A percentile compares a stretch with the other conserved stretches of the same genome.
Conservation (phyloP, 495 filamentous ascomycete genomes). For the Podospora didyma region DNA sequence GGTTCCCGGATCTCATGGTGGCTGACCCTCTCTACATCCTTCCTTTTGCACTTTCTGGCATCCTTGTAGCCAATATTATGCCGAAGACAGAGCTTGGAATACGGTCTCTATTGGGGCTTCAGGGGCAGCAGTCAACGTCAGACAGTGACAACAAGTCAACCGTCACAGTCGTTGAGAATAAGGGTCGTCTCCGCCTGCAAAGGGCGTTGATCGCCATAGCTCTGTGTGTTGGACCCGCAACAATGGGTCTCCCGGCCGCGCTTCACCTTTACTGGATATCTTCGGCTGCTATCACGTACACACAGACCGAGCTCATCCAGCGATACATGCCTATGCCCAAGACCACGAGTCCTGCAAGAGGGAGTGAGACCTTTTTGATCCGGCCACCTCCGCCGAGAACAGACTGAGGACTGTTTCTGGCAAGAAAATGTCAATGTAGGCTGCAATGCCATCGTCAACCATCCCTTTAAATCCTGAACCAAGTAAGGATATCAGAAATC, state of each 20-base stretch:
- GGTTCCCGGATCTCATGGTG: conserved; percentile 72
- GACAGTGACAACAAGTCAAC: neutral
- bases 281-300: conserved; percentile 24
- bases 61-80: conserved; percentile 42
- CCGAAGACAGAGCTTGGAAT: conserved; percentile 15
- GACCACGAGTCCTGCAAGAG: conserved; percentile 14
- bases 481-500: too few relatives aligned
- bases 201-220: conserved; percentile 35
- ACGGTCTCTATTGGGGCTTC: conserved; percentile 15
- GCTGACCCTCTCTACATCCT: conserved; percentile 68
- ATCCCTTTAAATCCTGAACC: too few relatives aligned
- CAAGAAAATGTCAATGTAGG: too few relatives aligned
- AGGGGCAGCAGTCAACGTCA: neutral
- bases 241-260: conserved; percentile 54
- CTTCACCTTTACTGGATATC: conserved; percentile 72
- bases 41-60: conserved; percentile 53
- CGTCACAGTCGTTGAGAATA: neutral
- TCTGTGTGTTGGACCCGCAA: conserved; percentile 42
- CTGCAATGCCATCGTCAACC: too few relatives aligned
- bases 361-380: conserved; percentile 14
- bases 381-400: conserved; percentile 16
- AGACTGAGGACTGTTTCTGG: neutral
- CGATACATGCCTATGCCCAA: conserved; percentile 24
- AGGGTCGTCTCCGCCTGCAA: conserved; percentile 20
- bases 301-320: conserved; percentile 7